Evolutionary conservation across 2,329 filamentous ascomycete species (phyloP), one percentile per base, ranked within the genome.

Genomic region (Phyllosticta citriasiana): DNA sequence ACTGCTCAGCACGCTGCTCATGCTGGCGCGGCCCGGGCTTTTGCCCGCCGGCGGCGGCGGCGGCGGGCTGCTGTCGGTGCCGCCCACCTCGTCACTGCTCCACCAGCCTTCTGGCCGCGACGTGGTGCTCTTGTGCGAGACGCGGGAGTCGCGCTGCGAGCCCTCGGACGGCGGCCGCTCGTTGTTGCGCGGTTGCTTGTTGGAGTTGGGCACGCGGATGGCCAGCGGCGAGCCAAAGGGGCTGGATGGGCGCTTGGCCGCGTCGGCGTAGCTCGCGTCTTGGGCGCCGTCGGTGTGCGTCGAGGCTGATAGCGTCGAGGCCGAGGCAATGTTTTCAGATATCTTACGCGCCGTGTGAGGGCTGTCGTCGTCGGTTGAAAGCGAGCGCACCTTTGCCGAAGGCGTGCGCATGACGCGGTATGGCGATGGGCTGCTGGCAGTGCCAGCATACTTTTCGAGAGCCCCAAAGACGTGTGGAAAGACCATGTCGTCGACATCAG

Each of bases 381-480:
- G 50, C 25, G 60, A 55, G 40, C 40, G 40, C 14, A 47, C 40
- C 16, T 47, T 47, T 16, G 60, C 53, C 22, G 55, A 35, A 26
- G 61, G 54, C 26, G 53, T 62, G 35, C n/a, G 57, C 40, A 47
- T 16, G 52, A 51, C 9, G 35, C 54, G 59, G 27, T 40, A 62
- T 19, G 53, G 60, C 16, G 56, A 53, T 16, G 53, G 62, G 52
- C 60, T 57, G 55, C 54, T 63, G 30, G 50, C 59, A 22, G 55
- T 52, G 53, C 53, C 62, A 7, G 78, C 72, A 65, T 82, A 90
- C 67, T 81, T 86, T 63, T 95, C 85, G 9, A 99, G 78, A 0
- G 94, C 92, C 67, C 95, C 88, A 65, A 96, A 92, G 1, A 99
- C 91, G 71, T 96, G 90, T 16, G 87, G 89, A 69, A 97, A 97